Base-by-base conservation (phyloP, 2,329 filamentous ascomycete genomes). In the Pyrenophora seminiperda region DNA sequence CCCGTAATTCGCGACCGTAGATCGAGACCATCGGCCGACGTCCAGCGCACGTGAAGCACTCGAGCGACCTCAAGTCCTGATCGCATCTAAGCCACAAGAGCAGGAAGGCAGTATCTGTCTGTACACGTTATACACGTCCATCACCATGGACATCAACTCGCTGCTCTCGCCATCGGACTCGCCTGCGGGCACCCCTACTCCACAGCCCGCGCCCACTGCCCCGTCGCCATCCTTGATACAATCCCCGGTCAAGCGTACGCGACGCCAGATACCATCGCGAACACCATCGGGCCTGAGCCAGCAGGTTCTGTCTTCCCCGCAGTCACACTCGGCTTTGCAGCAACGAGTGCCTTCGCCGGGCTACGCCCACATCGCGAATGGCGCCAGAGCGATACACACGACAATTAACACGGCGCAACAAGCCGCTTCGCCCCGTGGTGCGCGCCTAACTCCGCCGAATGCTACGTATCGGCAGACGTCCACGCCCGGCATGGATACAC, bases 101-200 rank as follows among this genome's bases (percentile, higher is more conserved):
- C 50, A 41, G 29, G 27, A 11, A n/a, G n/a, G n/a, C 24, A 27
- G 24, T 27, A 10, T 27, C 24, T 27, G 14, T 33, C 29, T 34
- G 33, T 47, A 38, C 9, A 31, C 33, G 24, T 19, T 34, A 33
- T 47, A 38, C 9, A 31, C 33, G 24, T 19, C 15, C n/a, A 7
- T 15, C 58, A 54, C 38, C 34, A 79, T 80, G 77, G 75, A 80
- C 60, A 80, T 79, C 72, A 77, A 77, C 62, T 76, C 75, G 38
- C 68, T 80, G 42, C 63, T 80, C 42, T 79, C 76, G 63, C 77
- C 77, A 31, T 75, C 76, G 54, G 75, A 78, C 50, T 74, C 74
- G 60, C 67, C 75, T 42, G 65, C 71, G 34, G 59, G 58, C 50
- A 72, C 73, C 37, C 68, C 72, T 18, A 65, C 70, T 38, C 69